Conservation (phyloP, 2,329 filamentous ascomycete genomes). For the Diaporthe sp. region DNA sequence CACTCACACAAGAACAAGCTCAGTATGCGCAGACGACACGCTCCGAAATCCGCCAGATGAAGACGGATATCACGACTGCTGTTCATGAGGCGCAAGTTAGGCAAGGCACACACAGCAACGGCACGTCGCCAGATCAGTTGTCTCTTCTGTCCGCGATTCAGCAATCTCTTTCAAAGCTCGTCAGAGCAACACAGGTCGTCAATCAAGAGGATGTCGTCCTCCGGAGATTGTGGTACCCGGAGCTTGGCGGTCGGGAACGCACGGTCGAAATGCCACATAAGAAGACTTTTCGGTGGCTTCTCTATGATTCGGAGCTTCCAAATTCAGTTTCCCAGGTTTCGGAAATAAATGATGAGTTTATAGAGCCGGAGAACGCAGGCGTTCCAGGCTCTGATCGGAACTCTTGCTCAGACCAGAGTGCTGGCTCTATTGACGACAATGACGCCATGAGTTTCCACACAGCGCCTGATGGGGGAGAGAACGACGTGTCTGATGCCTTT, state of each 20-base stretch:
- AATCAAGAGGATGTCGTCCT: slow-evolving; percentile 1
- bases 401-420: background rate
- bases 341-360: no score
- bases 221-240: background rate
- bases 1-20: background rate
- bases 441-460: background rate
- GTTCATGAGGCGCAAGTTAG: background rate
- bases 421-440: background rate
- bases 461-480: background rate
- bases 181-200: background rate
- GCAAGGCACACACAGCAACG: background rate
- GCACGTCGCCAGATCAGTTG: background rate
- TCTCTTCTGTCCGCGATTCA: background rate
- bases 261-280: slow-evolving; percentile 7
- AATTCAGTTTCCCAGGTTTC: no score
- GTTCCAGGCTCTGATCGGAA: background rate
- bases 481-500: rapidly evolving
- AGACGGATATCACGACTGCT: background rate
- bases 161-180: background rate
- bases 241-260: background rate
- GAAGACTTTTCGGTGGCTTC: slow-evolving; percentile 17
- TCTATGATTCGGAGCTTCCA: background rate
- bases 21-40: background rate
- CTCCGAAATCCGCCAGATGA: background rate
- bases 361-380: background rate